Evolutionary conservation across 345 rosid genomes (phyloP).

Genomic region (Eutrema yunnanense): DNA sequence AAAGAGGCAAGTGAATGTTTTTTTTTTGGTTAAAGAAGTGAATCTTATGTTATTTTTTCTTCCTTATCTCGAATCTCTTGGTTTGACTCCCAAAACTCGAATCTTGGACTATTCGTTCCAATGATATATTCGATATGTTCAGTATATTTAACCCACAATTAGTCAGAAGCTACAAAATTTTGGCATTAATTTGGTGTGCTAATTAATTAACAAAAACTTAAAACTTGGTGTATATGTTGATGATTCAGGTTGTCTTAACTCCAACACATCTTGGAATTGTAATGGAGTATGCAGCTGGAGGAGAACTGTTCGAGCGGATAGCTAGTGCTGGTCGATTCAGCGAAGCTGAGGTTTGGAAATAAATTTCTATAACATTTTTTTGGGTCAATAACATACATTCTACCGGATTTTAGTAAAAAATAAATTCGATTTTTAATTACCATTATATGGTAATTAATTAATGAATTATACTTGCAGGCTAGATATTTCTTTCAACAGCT

Average conservation of each 20-base stretch:
- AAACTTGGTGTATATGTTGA: neutral
- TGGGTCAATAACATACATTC: neutral
- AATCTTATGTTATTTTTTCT: neutral
- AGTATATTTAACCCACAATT: neutral
- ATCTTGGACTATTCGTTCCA: neutral
- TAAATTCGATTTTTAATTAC: neutral
- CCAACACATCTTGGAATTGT: constrained; percentile 72
- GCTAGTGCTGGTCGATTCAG: constrained; percentile 54
- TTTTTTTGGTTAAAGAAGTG: neutral
- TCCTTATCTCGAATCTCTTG: neutral
- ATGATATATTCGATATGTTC: neutral
- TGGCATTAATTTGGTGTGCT: neutral
- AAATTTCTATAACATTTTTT: neutral
- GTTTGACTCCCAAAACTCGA: neutral
- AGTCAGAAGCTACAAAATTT: neutral
- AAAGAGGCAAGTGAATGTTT: constrained; percentile 42
- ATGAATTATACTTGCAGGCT: constrained; percentile 36
- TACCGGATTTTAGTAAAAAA: neutral
- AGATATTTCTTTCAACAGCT: constrained; percentile 77
- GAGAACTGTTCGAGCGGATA: constrained; percentile 60
- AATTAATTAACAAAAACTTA: neutral
- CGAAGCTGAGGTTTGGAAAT: constrained; percentile 50
- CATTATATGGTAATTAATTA: neutral
- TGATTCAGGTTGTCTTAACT: constrained; percentile 49
- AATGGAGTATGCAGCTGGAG: constrained; percentile 79